Evolutionary conservation across 2,329 filamentous ascomycete genomes (phyloP).

Genomic region (Paramyrothecium sp.): DNA sequence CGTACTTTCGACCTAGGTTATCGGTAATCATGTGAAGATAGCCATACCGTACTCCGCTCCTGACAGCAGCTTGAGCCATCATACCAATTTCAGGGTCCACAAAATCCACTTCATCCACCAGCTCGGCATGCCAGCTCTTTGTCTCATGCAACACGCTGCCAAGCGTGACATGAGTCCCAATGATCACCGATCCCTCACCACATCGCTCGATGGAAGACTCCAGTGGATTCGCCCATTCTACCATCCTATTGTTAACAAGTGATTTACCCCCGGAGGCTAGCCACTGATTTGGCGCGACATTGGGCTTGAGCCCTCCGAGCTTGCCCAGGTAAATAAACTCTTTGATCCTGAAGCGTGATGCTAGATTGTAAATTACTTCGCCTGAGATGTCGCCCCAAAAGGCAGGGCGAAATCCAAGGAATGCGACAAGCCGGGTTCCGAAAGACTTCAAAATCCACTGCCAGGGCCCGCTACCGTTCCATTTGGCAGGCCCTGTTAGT

Average conservation of each 20-base stretch:
- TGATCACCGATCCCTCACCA: not conserved
- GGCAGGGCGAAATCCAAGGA: not conserved
- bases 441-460: not conserved
- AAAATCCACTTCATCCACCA: conserved; percentile 2
- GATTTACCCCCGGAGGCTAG: not conserved
- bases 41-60: conserved; percentile 3
- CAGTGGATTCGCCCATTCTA: not conserved
- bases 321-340: conserved; percentile 2
- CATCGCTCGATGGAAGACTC: not conserved
- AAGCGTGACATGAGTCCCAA: conserved; percentile 1
- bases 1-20: conserved; percentile 2
- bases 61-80: conserved; percentile 5
- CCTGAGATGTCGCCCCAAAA: conserved; percentile 2
- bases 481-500: not conserved
- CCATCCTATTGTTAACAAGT: not conserved
- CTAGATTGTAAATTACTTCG: not conserved
- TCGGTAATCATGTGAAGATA: conserved; percentile 6
- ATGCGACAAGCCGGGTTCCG: not conserved
- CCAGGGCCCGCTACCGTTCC: conserved; percentile 1
- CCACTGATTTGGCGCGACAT: conserved; percentile 1
- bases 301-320: not conserved
- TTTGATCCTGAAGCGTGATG: not conserved
- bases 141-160: conserved; percentile 5
- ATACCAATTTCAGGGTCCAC: conserved; percentile 5
- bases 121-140: not conserved